Evolutionary conservation across 1,284 basidiomycete genomes (phyloP).

Genomic region (Cerioporus squamosus): DNA sequence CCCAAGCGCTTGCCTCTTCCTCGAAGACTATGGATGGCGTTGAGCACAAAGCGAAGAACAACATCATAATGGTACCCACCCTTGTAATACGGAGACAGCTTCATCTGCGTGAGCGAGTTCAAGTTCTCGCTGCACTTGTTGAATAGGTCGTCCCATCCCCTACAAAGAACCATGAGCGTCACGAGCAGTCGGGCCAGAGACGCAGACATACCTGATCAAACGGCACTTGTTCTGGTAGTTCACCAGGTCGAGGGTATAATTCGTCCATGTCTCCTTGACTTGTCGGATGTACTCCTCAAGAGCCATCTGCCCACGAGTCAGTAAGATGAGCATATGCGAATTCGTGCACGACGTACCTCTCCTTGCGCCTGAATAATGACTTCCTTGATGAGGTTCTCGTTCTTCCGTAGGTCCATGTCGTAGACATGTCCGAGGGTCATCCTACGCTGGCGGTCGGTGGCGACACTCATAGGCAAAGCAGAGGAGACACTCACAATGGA

Average conservation of each 20-base stretch:
- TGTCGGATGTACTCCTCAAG: constrained; percentile 94
- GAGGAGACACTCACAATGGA: constrained; percentile 56
- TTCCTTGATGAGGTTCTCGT: constrained; percentile 91
- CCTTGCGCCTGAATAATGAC: constrained; percentile 98
- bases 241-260: constrained; percentile 93
- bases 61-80: constrained; percentile 46
- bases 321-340: neutral
- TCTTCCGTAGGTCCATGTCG: constrained; percentile 94
- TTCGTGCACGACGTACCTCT: constrained; percentile 59
- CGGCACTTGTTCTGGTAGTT: constrained; percentile 99
- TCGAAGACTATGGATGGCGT: constrained; percentile 72
- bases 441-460: constrained; percentile 41
- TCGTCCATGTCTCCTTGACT: constrained; percentile 97
- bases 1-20: constrained; percentile 88
- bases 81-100: constrained; percentile 96
- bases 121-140: constrained; percentile 96
- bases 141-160: constrained; percentile 98
- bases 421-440: constrained; percentile 98
- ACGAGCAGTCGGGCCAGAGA: neutral
- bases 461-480: neutral
- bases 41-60: neutral
- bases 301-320: constrained; percentile 68
- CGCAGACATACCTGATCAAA: constrained; percentile 74
- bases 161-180: constrained; percentile 33
- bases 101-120: constrained; percentile 97